Conservation (phyloP, 352 stramenopile genomes). For the Pythium aphanidermatum region DNA sequence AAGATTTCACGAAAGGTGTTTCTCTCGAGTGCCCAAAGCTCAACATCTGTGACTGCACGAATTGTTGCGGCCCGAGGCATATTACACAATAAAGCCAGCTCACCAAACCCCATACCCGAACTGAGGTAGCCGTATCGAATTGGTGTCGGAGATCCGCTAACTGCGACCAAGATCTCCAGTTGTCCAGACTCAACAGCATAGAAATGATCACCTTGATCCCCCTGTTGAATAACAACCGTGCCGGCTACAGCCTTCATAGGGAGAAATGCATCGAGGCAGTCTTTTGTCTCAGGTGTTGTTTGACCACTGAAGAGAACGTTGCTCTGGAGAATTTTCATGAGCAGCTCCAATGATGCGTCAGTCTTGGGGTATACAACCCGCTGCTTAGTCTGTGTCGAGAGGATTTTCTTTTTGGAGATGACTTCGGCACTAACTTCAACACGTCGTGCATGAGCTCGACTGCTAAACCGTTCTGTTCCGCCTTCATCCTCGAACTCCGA, state of each 20-base stretch:
- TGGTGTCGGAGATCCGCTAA: constrained; percentile 34
- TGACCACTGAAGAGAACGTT: constrained; percentile 73
- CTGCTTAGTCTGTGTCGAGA: constrained; percentile 30
- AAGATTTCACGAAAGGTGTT: constrained; percentile 72
- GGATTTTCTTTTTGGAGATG: constrained; percentile 64
- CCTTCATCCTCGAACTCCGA: constrained; percentile 8
- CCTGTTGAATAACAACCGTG: constrained; percentile 56
- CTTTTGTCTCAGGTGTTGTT: constrained; percentile 40
- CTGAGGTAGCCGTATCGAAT: constrained; percentile 68
- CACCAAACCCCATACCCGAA: constrained; percentile 88
- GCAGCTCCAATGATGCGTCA: constrained; percentile 42
- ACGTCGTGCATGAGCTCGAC: constrained; percentile 28
- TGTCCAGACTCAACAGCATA: constrained; percentile 59
- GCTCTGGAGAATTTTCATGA: constrained; percentile 58
- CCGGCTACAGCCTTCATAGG: constrained; percentile 37
- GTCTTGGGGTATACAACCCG: constrained; percentile 59
- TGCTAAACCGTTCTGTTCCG: not conserved
- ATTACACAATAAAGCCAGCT: constrained; percentile 97
- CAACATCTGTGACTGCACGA: constrained; percentile 43
- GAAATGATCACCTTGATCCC: constrained; percentile 73
- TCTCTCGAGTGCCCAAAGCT: constrained; percentile 68
- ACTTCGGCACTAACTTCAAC: constrained; percentile 77
- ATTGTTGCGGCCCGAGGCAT: constrained; percentile 93
- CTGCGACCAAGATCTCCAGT: constrained; percentile 64
- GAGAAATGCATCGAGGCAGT: constrained; percentile 76